These are phyloP conservation scores for Suillus plorans DNA, from an alignment of 768 basidiomycete species.

Conservation along the genomic window DNA sequence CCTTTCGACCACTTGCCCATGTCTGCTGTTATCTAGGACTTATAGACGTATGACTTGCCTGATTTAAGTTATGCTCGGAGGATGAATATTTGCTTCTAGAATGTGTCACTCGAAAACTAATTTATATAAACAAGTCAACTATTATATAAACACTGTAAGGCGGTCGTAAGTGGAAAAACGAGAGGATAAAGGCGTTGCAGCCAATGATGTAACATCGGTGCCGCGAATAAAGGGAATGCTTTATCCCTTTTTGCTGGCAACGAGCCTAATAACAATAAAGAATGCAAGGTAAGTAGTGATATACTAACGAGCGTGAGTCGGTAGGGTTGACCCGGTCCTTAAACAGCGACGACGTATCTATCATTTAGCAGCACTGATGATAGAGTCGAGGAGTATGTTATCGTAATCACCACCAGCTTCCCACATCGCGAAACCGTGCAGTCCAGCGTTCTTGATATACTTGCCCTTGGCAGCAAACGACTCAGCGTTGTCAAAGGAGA, in stretches of 20 bases:
- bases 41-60: background rate
- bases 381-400: conserved; percentile 60
- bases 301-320: background rate
- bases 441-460: conserved; percentile 50
- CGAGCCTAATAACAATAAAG: background rate
- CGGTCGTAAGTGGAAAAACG: background rate
- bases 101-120: background rate
- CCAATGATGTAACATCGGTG: background rate
- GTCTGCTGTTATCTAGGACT: background rate
- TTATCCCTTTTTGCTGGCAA: background rate
- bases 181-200: background rate
- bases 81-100: background rate
- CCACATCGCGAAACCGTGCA: conserved; percentile 75
- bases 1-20: background rate
- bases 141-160: background rate
- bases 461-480: conserved; percentile 63
- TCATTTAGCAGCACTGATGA: conserved; percentile 21
- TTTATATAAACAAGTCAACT: background rate
- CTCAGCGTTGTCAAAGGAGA: conserved; percentile 62
- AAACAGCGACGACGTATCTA: background rate
- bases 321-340: background rate
- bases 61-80: background rate
- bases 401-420: conserved; percentile 65
- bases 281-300: background rate
- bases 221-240: background rate